Percentiles rank a stretch among this genome's conserved stretches.
phyloP scores from a whole-genome alignment of 352 stramenopile genomes.

The Halophytophthora batemanensis region DNA sequence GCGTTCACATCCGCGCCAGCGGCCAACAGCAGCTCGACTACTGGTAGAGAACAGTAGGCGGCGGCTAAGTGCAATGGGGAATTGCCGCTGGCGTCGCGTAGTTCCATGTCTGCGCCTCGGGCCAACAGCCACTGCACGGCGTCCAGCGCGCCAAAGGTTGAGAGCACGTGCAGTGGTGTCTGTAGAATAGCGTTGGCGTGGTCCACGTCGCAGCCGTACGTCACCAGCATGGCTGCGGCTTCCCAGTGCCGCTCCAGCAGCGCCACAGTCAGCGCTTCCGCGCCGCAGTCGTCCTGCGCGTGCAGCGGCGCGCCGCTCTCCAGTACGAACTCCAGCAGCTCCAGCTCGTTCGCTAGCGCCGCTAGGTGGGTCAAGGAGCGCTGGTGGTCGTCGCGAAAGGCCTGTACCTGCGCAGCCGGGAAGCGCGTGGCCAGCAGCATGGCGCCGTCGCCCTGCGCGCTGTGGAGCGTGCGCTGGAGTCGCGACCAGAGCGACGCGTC shows the following conservation, averaged over 20 bases:
- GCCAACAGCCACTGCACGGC: constrained; percentile 27
- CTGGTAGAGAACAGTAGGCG: constrained; percentile 24
- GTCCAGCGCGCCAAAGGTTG: constrained; percentile 17
- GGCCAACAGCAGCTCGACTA: constrained; percentile 16
- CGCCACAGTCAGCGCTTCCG: constrained; percentile 14
- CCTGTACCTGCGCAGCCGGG: constrained; percentile 2
- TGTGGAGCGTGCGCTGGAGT: constrained; percentile 4
- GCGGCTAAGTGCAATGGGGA: constrained; percentile 37
- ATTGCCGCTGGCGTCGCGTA: constrained; percentile 28
- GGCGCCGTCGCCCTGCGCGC: constrained; percentile 1
- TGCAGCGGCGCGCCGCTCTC: constrained; percentile 15
- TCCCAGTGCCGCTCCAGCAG: constrained; percentile 13
- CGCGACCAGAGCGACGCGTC: constrained; percentile 16
- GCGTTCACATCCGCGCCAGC: constrained; percentile 26
- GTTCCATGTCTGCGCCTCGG: constrained; percentile 30
- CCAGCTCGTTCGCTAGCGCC: constrained; percentile 13
- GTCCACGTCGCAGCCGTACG: constrained; percentile 26
- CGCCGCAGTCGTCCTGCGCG: constrained; percentile 10
- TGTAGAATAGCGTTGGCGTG: constrained; percentile 19
- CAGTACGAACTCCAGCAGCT: constrained; percentile 27
- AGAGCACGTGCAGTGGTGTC: constrained; percentile 35
- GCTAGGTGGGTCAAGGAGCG: constrained; percentile 28
- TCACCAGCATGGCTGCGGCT: constrained; percentile 21
- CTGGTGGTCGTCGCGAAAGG: constrained; percentile 19
- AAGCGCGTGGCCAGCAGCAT: constrained; percentile 3